Conservation (phyloP, 1,139 yeast species). For the Candida freyschussii region DNA sequence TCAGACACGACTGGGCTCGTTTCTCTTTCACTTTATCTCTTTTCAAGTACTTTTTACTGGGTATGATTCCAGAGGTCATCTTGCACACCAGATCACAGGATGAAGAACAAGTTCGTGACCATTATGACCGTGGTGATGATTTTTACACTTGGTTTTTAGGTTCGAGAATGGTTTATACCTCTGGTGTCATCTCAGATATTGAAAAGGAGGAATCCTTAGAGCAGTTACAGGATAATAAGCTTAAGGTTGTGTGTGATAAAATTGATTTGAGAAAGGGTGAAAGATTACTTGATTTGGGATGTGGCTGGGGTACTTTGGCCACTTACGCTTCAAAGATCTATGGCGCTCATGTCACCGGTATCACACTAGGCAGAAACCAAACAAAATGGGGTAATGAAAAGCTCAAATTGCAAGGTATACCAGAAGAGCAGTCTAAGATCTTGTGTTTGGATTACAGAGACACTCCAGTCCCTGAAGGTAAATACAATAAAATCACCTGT, state of each 20-base stretch:
- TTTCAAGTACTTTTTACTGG: slow-evolving; percentile 77
- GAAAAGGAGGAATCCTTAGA: slow-evolving; percentile 72
- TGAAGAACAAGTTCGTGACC: slow-evolving; percentile 94
- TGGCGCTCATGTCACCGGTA: slow-evolving; percentile 85
- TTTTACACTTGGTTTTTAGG: slow-evolving; percentile 93
- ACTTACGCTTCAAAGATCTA: slow-evolving; percentile 77
- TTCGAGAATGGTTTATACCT: slow-evolving; percentile 90
- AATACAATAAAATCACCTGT: slow-evolving; percentile 84
- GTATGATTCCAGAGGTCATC: slow-evolving; percentile 91
- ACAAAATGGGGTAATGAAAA: slow-evolving; percentile 83
- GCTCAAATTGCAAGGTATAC: slow-evolving; percentile 63
- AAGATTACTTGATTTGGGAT: slow-evolving; percentile 75
- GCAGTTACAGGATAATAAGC: slow-evolving; percentile 85
- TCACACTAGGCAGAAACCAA: slow-evolving; percentile 86
- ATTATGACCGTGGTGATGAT: slow-evolving; percentile 95
- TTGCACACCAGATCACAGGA: slow-evolving; percentile 91
- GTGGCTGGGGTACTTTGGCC: slow-evolving; percentile 97
- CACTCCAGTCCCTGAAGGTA: slow-evolving; percentile 70
- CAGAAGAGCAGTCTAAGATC: slow-evolving; percentile 65
- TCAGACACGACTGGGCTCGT: slow-evolving; percentile 86
- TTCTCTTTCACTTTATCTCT: slow-evolving; percentile 75
- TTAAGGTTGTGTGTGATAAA: slow-evolving; percentile 84
- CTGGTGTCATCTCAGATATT: slow-evolving; percentile 77
- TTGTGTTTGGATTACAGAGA: slow-evolving; percentile 89
- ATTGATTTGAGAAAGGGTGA: slow-evolving; percentile 72